These are phyloP conservation scores for Vanderwaltozyma yarrowii DNA, from an alignment of 805 yeast species.

Conservation along the genomic window DNA sequence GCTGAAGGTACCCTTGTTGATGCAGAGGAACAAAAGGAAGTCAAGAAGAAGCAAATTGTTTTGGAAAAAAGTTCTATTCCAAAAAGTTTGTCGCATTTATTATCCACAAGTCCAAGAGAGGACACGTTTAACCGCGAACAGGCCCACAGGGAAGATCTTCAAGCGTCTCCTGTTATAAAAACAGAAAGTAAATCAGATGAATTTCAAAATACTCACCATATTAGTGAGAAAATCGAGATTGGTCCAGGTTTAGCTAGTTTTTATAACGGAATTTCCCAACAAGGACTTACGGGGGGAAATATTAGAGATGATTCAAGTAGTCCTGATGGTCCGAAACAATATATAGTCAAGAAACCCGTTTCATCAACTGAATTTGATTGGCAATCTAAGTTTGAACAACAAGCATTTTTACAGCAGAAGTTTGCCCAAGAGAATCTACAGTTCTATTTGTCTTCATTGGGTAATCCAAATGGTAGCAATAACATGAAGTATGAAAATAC, in stretches of 20 bases:
- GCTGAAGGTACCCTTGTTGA: slow-evolving; percentile 32
- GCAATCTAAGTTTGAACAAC: slow-evolving; percentile 25
- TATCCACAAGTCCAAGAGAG: background rate
- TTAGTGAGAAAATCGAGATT: too few species aligned
- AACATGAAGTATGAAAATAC: background rate
- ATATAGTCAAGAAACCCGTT: slow-evolving; percentile 26
- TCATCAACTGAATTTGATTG: slow-evolving; percentile 26
- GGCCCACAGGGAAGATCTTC: too few species aligned
- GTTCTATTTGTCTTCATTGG: slow-evolving; percentile 15
- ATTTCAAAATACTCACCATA: too few species aligned
- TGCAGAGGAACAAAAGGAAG: slow-evolving; percentile 39
- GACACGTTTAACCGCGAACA: too few species aligned
- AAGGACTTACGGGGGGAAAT: too few species aligned
- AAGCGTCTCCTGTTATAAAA: too few species aligned
- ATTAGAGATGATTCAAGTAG: background rate
- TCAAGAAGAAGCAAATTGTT: slow-evolving; percentile 39
- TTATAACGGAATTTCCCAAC: too few species aligned
- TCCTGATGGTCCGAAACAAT: slow-evolving; percentile 9
- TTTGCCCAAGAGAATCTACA: slow-evolving; percentile 28
- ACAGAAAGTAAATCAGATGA: too few species aligned
- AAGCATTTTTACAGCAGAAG: slow-evolving; percentile 28
- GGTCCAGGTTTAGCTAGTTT: too few species aligned
- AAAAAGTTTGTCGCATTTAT: slow-evolving; percentile 41
- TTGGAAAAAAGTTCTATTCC: slow-evolving; percentile 46
- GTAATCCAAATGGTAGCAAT: background rate